Conservation (phyloP, 371 early-diverging fungal species). For the Blakeslea trispora region DNA sequence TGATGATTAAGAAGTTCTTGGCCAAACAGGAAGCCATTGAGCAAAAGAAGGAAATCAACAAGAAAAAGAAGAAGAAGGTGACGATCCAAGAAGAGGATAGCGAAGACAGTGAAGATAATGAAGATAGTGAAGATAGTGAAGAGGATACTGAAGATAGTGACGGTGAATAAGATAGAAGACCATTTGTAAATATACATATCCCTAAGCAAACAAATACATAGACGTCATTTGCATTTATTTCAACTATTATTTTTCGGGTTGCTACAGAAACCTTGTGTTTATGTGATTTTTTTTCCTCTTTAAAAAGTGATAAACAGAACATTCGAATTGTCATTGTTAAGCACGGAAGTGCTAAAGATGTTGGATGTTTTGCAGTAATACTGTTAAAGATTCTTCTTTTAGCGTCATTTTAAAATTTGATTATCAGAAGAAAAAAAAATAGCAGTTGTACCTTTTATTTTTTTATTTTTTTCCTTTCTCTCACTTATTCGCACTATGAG, state of each 20-base stretch:
- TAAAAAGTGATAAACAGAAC: too few species aligned
- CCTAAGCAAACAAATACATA: too few species aligned
- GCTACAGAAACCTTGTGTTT: too few species aligned
- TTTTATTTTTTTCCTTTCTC: constrained; percentile 3
- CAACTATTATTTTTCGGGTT: too few species aligned
- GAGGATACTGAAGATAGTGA: constrained; percentile 1
- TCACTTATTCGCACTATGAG: constrained; percentile 22
- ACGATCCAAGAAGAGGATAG: constrained; percentile 6
- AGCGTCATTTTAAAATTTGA: too few species aligned
- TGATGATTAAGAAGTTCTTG: constrained; percentile 23
- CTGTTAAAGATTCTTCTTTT: too few species aligned
- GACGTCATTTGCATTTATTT: too few species aligned
- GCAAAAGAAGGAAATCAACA: constrained; percentile 14
- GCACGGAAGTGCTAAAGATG: too few species aligned
- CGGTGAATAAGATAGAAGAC: constrained; percentile 2
- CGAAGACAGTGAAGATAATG: neutral
- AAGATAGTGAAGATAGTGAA: constrained; percentile 1
- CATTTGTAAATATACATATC: neutral
- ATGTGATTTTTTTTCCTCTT: too few species aligned
- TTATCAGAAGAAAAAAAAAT: too few species aligned
- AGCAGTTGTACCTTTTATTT: constrained; percentile 12
- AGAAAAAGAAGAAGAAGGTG: constrained; percentile 10
- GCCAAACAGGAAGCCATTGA: constrained; percentile 16
- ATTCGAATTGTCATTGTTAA: too few species aligned
- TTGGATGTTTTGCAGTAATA: too few species aligned